These are phyloP conservation scores for Microsporum ferrugineum DNA, from an alignment of 2,329 filamentous ascomycete genomes.

Conservation along the genomic window DNA sequence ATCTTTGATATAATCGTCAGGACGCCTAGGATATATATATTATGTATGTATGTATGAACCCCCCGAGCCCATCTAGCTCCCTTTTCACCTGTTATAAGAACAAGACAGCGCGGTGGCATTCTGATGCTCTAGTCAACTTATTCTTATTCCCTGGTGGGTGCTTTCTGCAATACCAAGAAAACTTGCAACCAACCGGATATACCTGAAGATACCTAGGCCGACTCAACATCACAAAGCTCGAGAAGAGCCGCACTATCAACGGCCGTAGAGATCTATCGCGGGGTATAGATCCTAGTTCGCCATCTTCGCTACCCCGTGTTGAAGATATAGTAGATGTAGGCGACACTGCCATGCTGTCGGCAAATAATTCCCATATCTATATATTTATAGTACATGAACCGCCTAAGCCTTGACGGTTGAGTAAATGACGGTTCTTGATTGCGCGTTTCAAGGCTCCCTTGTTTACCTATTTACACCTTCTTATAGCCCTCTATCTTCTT, in stretches of 20 bases:
- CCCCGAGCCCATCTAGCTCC: too few species aligned
- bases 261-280: background rate
- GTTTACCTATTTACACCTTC: background rate
- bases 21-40: too few species aligned
- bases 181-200: background rate
- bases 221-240: background rate
- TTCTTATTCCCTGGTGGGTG: background rate
- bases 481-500: background rate
- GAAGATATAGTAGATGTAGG: background rate
- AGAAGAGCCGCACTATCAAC: background rate
- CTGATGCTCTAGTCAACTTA: background rate
- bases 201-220: background rate
- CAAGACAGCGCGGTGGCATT: too few species aligned
- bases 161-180: background rate
- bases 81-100: too few species aligned
- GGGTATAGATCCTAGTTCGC: background rate
- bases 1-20: background rate
- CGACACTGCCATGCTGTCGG: conserved; percentile 1
- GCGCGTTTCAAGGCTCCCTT: background rate
- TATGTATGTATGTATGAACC: too few species aligned
- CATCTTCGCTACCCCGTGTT: background rate
- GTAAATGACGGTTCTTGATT: background rate
- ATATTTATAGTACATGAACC: background rate
- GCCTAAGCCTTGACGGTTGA: background rate
- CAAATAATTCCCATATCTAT: background rate